phyloP scores from a whole-genome alignment of 331 rosid genomes.

The Quercus phellos region DNA sequence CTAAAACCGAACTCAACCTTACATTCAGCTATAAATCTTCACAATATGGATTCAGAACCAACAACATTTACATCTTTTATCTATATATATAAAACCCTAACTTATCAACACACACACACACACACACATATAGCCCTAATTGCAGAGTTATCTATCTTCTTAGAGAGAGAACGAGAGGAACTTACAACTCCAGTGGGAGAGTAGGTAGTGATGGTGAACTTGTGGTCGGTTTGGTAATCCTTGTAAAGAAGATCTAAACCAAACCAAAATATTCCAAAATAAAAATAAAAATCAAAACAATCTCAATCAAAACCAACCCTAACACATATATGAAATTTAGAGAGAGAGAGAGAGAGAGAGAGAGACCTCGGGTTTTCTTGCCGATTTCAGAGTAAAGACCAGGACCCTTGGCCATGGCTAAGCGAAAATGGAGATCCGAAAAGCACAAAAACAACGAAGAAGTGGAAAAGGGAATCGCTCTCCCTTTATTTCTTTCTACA shows the following conservation, averaged over 20 bases:
- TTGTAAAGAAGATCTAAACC: constrained; percentile 68
- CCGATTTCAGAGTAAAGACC: constrained; percentile 92
- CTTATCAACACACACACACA: neutral
- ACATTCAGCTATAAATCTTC: neutral
- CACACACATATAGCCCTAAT: neutral
- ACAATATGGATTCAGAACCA: neutral
- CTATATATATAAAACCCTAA: no score
- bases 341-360: neutral
- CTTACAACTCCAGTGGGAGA: constrained; percentile 84
- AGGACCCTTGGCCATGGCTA: constrained; percentile 79
- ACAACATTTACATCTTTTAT: no score
- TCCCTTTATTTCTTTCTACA: neutral
- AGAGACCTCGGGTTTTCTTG: constrained; percentile 76
- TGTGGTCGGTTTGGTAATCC: constrained; percentile 90
- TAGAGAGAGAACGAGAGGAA: neutral
- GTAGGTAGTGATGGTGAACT: constrained; percentile 86
- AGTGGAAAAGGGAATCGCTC: neutral
- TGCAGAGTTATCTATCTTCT: neutral
- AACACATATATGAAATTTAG: neutral
- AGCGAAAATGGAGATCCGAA: constrained; percentile 26
- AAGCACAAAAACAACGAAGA: neutral
- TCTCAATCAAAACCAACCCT: neutral
- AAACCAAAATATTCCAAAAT: neutral
- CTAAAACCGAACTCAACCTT: neutral
- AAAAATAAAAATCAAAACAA: neutral